These are phyloP conservation scores for Dicorynia guianensis DNA, from an alignment of 306 rosid species.

Conservation along the genomic window DNA sequence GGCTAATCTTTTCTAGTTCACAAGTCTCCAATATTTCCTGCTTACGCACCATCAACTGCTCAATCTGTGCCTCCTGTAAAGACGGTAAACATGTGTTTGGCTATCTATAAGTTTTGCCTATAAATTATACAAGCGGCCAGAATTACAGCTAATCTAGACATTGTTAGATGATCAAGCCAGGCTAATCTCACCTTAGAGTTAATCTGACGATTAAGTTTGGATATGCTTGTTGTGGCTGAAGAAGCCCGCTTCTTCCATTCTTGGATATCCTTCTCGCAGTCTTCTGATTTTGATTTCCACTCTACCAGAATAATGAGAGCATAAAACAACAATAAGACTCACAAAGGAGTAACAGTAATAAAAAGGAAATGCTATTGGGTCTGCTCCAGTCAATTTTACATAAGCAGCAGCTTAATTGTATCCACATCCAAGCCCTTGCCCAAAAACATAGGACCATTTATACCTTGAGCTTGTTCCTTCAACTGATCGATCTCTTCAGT, in stretches of 20 bases:
- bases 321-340: constrained; percentile 33
- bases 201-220: constrained; percentile 90
- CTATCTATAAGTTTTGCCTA: constrained; percentile 36
- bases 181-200: constrained; percentile 72
- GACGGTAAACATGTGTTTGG: constrained; percentile 30
- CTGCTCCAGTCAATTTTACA: constrained; percentile 1
- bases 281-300: constrained; percentile 94
- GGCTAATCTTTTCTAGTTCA: constrained; percentile 84
- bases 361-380: constrained; percentile 14
- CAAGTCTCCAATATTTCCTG: constrained; percentile 91
- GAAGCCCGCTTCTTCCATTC: constrained; percentile 96
- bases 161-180: neutral
- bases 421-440: constrained; percentile 31
- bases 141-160: constrained; percentile 24
- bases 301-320: constrained; percentile 49
- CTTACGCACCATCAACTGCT: constrained; percentile 73
- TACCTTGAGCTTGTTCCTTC: constrained; percentile 84
- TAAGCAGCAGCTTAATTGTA: neutral
- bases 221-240: constrained; percentile 78
- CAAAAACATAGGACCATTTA: constrained; percentile 30
- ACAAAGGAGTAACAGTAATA: constrained; percentile 8
- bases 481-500: constrained; percentile 62
- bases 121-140: constrained; percentile 22
- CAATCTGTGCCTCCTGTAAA: constrained; percentile 81
- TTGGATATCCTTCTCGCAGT: constrained; percentile 90